Conservation (phyloP, 106 monocot genomes). For the Dioscorea alata region DNA sequence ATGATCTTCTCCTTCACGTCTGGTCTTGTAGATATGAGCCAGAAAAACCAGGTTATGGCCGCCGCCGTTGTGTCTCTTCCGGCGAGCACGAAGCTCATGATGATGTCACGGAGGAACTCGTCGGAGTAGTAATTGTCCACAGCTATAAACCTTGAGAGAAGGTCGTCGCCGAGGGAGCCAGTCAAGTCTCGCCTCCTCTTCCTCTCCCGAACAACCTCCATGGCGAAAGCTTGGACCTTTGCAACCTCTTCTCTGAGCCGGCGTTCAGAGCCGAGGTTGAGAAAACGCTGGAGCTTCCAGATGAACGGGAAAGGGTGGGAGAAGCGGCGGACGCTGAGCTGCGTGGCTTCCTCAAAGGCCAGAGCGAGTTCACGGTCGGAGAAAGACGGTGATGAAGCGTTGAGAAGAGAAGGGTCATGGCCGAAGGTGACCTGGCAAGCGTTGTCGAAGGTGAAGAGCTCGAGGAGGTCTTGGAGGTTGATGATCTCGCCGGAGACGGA, state of each 20-base stretch:
- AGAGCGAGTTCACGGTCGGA: neutral
- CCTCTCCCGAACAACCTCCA: neutral
- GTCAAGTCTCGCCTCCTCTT: neutral
- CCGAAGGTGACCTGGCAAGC: neutral
- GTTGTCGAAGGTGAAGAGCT: neutral
- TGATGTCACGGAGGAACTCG: neutral
- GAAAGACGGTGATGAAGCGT: neutral
- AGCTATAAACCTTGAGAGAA: neutral
- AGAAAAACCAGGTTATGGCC: neutral
- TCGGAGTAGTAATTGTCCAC: neutral
- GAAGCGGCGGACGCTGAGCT: neutral
- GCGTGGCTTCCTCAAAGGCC: neutral
- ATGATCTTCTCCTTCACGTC: neutral
- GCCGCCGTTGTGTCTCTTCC: neutral
- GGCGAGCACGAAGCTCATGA: neutral
- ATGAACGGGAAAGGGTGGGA: neutral
- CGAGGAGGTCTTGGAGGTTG: neutral
- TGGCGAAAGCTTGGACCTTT: neutral
- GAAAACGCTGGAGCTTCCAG: neutral
- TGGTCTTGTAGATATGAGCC: neutral
- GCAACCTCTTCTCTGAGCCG: neutral
- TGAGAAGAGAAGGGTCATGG: neutral
- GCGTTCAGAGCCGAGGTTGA: neutral
- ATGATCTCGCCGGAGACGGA: neutral
- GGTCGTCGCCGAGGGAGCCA: neutral